Base-by-base conservation (phyloP, 1,139 yeast genomes). In the Blastobotrys indianensis region DNA sequence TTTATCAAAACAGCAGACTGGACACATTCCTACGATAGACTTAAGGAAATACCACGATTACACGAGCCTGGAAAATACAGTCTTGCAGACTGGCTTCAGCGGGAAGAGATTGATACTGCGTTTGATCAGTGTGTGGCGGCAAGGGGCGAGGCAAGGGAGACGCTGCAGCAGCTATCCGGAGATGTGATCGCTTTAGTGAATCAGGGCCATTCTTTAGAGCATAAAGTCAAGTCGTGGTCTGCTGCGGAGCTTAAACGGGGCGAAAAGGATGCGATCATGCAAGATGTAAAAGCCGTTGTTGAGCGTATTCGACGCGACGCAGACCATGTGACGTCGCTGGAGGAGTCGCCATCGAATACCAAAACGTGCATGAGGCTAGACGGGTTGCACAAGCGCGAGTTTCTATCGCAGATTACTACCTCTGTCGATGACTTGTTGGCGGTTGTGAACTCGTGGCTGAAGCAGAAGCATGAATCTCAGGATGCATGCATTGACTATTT, bases 241-340 rank as follows among this genome's bases (percentile, higher is more conserved):
- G 23, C 13, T 12, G 11, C 41, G 38, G 44, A 39, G 20, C 28
- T 40, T 25, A 45, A 35, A 23, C 45, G 51, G 7, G 25, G 25
- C 4, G 25, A 43, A 35, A 25, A 37, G 40, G 9, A 46, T 31
- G 62, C 55, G 13, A 41, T 54, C 13, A 39, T 57, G 8, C 59
- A 59, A 33, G 67, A 63, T 39, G 41, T 63, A 12, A 52, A 53
- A 36, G 60, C 64, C 1, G 49, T 63, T 23, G 58, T 55, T 5
- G 37, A 43, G 30, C 59, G 62, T 38, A 51, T 63, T 23, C 50
- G 55, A 29, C 53, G 53, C 17, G 66, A 63, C 47, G 50, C 61
- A 23, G 60, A 57, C 28, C 56, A 56, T 35, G 55, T 63, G 31
- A 51, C 55, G 7, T 50, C 54, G 17, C 48, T 60, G 11, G 52